Evolutionary conservation across 371 early-diverging fungal genomes (phyloP).

Genomic region (Mucor circinelloides): DNA sequence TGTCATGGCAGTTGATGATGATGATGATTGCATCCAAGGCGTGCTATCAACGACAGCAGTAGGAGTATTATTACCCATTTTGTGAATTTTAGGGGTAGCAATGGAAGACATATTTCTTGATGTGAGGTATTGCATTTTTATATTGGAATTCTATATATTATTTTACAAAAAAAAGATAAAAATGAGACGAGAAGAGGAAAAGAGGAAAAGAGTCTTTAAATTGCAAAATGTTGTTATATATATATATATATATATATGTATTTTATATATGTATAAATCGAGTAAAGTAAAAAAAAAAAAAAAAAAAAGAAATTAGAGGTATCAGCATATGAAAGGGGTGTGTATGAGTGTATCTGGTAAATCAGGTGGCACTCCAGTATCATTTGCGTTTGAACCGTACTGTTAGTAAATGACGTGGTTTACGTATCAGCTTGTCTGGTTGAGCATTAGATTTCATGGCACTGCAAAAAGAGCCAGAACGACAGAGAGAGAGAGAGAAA

Average conservation of each 20-base stretch:
- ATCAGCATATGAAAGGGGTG: slow-evolving; percentile 3
- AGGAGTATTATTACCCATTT: slow-evolving; percentile 2
- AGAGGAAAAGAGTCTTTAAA: slow-evolving; percentile 8
- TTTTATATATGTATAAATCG: slow-evolving; percentile 1
- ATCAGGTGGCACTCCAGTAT: slow-evolving; percentile 15
- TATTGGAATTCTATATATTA: neutral
- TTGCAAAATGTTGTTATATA: neutral
- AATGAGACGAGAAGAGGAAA: neutral
- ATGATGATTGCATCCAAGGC: slow-evolving; percentile 17
- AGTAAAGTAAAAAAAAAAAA: slow-evolving; percentile 15
- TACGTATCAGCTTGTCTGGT: neutral
- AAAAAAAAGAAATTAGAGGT: neutral
- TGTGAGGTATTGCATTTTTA: slow-evolving; percentile 20
- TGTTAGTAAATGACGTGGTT: slow-evolving; percentile 32
- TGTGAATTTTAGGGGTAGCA: slow-evolving; percentile 16
- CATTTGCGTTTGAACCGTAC: slow-evolving; percentile 26
- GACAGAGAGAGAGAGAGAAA: neutral
- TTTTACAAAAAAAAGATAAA: slow-evolving; percentile 8
- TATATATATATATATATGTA: neutral
- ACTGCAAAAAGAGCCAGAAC: too few species aligned
- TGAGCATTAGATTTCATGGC: neutral
- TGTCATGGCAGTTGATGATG: slow-evolving; percentile 13
- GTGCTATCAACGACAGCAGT: slow-evolving; percentile 6
- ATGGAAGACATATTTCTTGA: slow-evolving; percentile 20
- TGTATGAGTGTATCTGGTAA: neutral